Percentiles rank a stretch among this genome's conserved stretches.
Evolutionary conservation across 148 eudicot species (phyloP).

Genomic region (Diospyros lotus): DNA sequence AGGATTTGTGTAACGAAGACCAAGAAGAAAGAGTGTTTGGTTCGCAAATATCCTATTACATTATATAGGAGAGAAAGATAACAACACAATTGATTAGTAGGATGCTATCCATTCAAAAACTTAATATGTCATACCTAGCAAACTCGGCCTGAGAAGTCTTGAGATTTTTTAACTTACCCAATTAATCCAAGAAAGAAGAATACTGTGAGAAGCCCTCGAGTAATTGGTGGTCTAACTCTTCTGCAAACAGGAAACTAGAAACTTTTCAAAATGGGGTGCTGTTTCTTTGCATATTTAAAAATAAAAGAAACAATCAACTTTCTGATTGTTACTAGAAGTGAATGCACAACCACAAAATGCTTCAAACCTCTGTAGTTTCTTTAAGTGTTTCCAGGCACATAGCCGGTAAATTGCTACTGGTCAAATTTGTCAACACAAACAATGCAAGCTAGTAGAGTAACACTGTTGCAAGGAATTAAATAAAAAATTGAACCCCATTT

Average conservation of each 20-base stretch:
- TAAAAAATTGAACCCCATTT: too few relatives aligned
- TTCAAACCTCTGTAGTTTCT: too few relatives aligned
- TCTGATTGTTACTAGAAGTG: too few relatives aligned
- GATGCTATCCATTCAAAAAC: background rate
- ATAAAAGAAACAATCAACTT: background rate
- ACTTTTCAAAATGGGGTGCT: background rate
- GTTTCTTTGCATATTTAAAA: background rate
- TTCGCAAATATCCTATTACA: conserved; percentile 81
- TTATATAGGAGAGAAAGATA: background rate
- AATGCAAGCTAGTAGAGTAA: too few relatives aligned
- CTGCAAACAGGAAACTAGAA: conserved; percentile 41
- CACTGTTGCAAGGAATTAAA: too few relatives aligned
- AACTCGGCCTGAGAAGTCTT: background rate
- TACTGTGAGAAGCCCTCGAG: conserved; percentile 43
- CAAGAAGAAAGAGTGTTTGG: conserved; percentile 90
- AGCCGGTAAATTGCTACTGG: too few relatives aligned
- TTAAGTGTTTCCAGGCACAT: too few relatives aligned
- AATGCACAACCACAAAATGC: too few relatives aligned
- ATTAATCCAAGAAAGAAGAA: conserved; percentile 87
- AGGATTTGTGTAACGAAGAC: conserved; percentile 94
- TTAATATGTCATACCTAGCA: background rate
- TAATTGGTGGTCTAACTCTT: conserved; percentile 66
- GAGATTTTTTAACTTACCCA: conserved; percentile 51
- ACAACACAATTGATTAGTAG: conserved; percentile 1
- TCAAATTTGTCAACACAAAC: too few relatives aligned